Evolutionary conservation across 1,284 basidiomycete species (phyloP), one percentile per base, ranked within the genome.

Genomic region (Mycena citricolor): DNA sequence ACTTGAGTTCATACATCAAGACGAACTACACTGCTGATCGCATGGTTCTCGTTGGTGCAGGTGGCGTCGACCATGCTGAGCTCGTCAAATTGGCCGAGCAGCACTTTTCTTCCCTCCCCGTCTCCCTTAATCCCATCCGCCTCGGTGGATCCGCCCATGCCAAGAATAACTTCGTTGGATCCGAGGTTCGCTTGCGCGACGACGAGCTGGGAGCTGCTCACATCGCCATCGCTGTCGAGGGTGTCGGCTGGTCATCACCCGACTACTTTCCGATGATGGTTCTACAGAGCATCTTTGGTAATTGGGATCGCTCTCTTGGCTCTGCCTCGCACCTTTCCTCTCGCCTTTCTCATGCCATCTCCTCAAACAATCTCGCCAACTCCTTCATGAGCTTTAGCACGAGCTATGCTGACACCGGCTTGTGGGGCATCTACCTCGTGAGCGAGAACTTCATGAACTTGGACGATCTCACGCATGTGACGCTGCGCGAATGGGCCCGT

Each of bases 191-290:
- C 55, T 74, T 98, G 56, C 90, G 94, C 49, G 93, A 99, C 67
- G 95, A 99, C 71, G 86, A 87, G 47, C 74, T 86, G 66, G 77
- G 84, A 39, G 94, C 93, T 10, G 85, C 86, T 56, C 91, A 99
- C 76, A 76, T 99, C 61, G 97, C 95, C 54, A 88, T 99, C 59
- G 92, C 97, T 40, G 94, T 99, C 35, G 94, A 99, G 69, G 95
- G 97, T 68, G 94, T 97, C 51, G 86, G 92, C 70, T 98, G 95
- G 95, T 90, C 85, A 61, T 93, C 89, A 25, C 94, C 94, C 36
- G 97, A 99, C 74, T 98, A 98, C 79, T 99, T 92, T 85, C 91
- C 94, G 53, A 97, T 99, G 94, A 85, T 98, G 68, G 94, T 94
- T 61, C 92, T 98, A 83, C 93, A 97, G 70, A 86, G 83, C 62